These are phyloP conservation scores for Tripterygium wilfordii DNA, from an alignment of 177 flowering plant genomes.

Conservation along the genomic window DNA sequence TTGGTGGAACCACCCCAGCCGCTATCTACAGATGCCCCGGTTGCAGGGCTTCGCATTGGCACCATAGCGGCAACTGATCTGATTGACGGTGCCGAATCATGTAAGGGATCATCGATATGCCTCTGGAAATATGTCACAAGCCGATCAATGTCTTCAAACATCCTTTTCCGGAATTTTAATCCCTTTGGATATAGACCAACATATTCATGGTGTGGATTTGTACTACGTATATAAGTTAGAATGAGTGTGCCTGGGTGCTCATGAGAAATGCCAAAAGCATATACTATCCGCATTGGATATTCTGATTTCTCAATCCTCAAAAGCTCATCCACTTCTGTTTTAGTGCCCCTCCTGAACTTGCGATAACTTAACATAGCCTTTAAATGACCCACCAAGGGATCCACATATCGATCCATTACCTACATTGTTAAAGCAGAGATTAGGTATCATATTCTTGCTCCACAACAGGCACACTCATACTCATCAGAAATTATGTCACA, in stretches of 20 bases:
- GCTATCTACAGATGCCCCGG: constrained; percentile 51
- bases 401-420: constrained; percentile 97
- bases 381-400: constrained; percentile 76
- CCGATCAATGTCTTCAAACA: constrained; percentile 86
- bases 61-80: constrained; percentile 94
- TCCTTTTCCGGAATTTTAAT: constrained; percentile 70
- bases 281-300: constrained; percentile 79
- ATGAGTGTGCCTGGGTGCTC: constrained; percentile 97
- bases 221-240: constrained; percentile 74
- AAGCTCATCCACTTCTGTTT: constrained; percentile 88
- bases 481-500: no score
- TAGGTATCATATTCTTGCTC: background rate
- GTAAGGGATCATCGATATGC: constrained; percentile 76
- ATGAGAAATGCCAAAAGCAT: constrained; percentile 86
- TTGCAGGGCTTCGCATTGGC: constrained; percentile 86
- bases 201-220: constrained; percentile 92
- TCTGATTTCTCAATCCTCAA: constrained; percentile 74
- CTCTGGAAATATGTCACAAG: constrained; percentile 88
- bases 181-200: constrained; percentile 93
- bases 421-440: constrained; percentile 18
- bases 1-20: constrained; percentile 60
- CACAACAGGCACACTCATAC: no score
- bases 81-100: constrained; percentile 56
- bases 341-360: constrained; percentile 73
- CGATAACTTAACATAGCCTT: constrained; percentile 87